These are phyloP conservation scores for Metschnikowia colocasiae DNA, from an alignment of 805 yeast genomes.

Conservation along the genomic window DNA sequence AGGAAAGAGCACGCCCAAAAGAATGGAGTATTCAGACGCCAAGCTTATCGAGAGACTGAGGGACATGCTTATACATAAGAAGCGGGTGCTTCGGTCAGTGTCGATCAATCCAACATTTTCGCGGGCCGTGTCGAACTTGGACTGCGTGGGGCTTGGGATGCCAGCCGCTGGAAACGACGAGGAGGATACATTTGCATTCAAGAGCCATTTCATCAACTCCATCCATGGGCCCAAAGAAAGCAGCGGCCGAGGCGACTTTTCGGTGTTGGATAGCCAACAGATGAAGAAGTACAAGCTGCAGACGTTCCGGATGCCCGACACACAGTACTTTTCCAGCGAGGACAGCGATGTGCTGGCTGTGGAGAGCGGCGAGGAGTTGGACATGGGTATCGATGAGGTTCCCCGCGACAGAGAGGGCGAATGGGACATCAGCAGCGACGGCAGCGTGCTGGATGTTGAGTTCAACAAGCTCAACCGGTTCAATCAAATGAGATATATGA, in stretches of 20 bases:
- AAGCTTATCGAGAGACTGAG: slow-evolving; percentile 47
- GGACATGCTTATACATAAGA: slow-evolving; percentile 42
- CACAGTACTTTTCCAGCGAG: slow-evolving; percentile 5
- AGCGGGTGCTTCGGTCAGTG: slow-evolving; percentile 40
- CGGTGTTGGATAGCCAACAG: slow-evolving; percentile 14
- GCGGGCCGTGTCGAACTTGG: slow-evolving; percentile 6
- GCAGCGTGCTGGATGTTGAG: slow-evolving; percentile 17
- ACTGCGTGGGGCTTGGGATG: slow-evolving; percentile 12
- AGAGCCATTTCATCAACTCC: slow-evolving; percentile 17
- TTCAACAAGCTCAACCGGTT: slow-evolving; percentile 28
- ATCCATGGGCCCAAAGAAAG: background rate
- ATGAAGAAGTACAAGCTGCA: slow-evolving; percentile 38
- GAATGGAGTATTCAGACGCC: slow-evolving; percentile 49
- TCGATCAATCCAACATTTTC: slow-evolving; percentile 23
- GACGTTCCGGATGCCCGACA: slow-evolving; percentile 20
- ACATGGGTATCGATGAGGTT: slow-evolving; percentile 11
- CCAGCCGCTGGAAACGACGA: slow-evolving; percentile 8
- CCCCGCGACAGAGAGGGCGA: slow-evolving; percentile 14
- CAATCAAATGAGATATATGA: slow-evolving; percentile 33
- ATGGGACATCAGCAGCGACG: slow-evolving; percentile 15
- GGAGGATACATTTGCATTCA: slow-evolving; percentile 17
- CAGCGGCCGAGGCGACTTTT: slow-evolving; percentile 2
- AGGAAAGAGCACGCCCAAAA: slow-evolving; percentile 16
- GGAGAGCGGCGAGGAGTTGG: slow-evolving; percentile 11
- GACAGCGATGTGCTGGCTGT: slow-evolving; percentile 11